A percentile compares a stretch with the other conserved stretches of the same genome.
Evolutionary conservation across 441 rosid species (phyloP).

Genomic region (Gossypium trilobum): DNA sequence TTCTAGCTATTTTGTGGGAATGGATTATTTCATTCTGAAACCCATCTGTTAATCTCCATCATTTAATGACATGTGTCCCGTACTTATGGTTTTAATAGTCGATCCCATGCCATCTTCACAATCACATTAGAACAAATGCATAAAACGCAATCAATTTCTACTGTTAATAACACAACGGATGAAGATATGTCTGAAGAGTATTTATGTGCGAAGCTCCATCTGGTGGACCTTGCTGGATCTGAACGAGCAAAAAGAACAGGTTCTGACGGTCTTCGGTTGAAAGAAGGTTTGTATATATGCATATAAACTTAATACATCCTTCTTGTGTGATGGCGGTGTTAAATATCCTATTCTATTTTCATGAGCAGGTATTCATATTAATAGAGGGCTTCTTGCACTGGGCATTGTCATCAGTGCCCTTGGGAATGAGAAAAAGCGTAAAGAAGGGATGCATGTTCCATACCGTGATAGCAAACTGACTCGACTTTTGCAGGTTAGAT

Average conservation of each 20-base stretch:
- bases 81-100: constrained; percentile 42
- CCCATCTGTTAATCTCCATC: constrained; percentile 2
- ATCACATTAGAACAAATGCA: constrained; percentile 60
- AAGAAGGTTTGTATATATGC: constrained; percentile 41
- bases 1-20: not conserved
- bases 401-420: constrained; percentile 66
- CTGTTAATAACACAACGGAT: constrained; percentile 27
- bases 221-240: constrained; percentile 66
- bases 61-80: constrained; percentile 23
- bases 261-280: constrained; percentile 51
- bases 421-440: constrained; percentile 60
- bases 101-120: constrained; percentile 69
- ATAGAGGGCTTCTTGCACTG: constrained; percentile 63
- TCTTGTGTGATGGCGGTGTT: not conserved
- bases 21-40: constrained; percentile 6
- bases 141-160: constrained; percentile 35
- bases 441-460: constrained; percentile 57
- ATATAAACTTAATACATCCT: constrained; percentile 9
- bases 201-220: constrained; percentile 55
- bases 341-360: constrained; percentile 6
- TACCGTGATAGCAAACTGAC: constrained; percentile 63
- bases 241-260: constrained; percentile 70
- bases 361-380: constrained; percentile 51
- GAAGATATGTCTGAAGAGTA: constrained; percentile 53
- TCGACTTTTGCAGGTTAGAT: constrained; percentile 49